These are phyloP conservation scores for Ophiosphaerella narmari DNA, from an alignment of 2,329 filamentous ascomycete species.

Conservation along the genomic window DNA sequence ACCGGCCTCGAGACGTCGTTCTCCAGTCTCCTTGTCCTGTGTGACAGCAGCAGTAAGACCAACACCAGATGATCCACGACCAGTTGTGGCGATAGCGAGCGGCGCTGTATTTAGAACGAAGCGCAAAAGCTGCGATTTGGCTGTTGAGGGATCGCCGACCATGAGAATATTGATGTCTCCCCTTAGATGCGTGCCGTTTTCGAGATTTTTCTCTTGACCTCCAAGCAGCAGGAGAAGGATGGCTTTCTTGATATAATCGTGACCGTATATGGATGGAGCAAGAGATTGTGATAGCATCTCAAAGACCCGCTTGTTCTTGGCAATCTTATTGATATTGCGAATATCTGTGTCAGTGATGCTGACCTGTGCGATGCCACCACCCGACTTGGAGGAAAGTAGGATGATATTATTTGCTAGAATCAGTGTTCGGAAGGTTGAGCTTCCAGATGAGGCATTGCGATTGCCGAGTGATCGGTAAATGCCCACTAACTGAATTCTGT, in stretches of 20 bases:
- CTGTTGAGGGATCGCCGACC: constrained; percentile 98
- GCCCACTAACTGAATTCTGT: constrained; percentile 95
- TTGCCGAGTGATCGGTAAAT: constrained; percentile 95
- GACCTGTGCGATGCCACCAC: constrained; percentile 88
- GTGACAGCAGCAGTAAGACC: constrained; percentile 97
- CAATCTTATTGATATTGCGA: constrained; percentile 96
- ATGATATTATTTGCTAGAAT: constrained; percentile 95
- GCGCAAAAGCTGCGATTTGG: constrained; percentile 95
- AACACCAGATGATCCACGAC: constrained; percentile 93
- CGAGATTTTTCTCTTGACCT: constrained; percentile 97
- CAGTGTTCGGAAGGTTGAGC: constrained; percentile 91
- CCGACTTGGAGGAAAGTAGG: constrained; percentile 91
- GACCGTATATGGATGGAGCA: constrained; percentile 94
- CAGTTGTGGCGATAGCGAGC: constrained; percentile 94
- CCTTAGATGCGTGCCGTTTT: constrained; percentile 96
- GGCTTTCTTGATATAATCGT: constrained; percentile 97
- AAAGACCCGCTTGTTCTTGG: constrained; percentile 93
- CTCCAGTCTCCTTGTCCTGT: constrained; percentile 94
- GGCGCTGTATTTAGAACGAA: constrained; percentile 98
- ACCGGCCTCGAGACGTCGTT: constrained; percentile 91
- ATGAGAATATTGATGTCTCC: constrained; percentile 99
- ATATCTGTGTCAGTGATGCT: constrained; percentile 96
- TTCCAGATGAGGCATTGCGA: constrained; percentile 86
- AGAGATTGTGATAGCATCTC: constrained; percentile 91
- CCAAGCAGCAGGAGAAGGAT: constrained; percentile 93